A percentile compares a stretch with the other conserved stretches of the same genome.
phyloP scores from a whole-genome alignment of 2,329 filamentous ascomycete genomes.

The Pseudogymnoascus sp. region DNA sequence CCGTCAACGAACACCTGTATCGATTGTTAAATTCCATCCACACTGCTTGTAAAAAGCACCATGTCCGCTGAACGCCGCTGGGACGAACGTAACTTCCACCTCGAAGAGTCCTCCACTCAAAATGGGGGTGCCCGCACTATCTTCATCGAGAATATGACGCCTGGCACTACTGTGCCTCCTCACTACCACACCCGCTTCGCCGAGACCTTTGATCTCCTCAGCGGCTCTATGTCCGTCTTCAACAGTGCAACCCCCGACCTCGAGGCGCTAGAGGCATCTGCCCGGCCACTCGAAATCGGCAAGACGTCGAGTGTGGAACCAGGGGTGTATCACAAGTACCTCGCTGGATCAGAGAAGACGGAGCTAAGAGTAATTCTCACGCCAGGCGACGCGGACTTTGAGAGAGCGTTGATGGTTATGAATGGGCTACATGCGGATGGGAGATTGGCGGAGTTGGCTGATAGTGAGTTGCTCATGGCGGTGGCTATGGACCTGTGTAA shows the following conservation, averaged over 20 bases:
- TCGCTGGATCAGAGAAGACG: conserved; percentile 8
- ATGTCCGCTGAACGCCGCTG: conserved; percentile 17
- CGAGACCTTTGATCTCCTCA: conserved; percentile 17
- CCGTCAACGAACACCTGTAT: background rate
- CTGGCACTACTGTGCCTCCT: conserved; percentile 16
- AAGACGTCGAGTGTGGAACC: conserved; percentile 8
- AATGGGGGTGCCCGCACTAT: conserved; percentile 16
- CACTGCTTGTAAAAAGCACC: background rate
- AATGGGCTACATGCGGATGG: conserved; percentile 16
- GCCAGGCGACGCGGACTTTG: conserved; percentile 16
- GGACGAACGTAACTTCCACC: conserved; percentile 15
- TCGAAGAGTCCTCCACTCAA: conserved; percentile 16
- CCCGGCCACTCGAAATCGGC: background rate
- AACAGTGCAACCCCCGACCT: conserved; percentile 12
- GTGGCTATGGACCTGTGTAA: conserved; percentile 13
- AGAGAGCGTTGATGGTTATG: conserved; percentile 16
- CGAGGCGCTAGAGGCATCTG: background rate
- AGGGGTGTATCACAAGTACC: conserved; percentile 14
- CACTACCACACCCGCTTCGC: conserved; percentile 17
- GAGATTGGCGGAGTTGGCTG: conserved; percentile 12
- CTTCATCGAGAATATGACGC: conserved; percentile 17
- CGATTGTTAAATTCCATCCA: background rate
- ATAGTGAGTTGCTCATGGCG: conserved; percentile 14
- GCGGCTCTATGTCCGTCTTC: conserved; percentile 15
- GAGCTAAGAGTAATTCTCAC: conserved; percentile 12